Evolutionary conservation across 2,329 filamentous ascomycete genomes (phyloP), one percentile per base, ranked within the genome.

Genomic region (Epichloe scottii): DNA sequence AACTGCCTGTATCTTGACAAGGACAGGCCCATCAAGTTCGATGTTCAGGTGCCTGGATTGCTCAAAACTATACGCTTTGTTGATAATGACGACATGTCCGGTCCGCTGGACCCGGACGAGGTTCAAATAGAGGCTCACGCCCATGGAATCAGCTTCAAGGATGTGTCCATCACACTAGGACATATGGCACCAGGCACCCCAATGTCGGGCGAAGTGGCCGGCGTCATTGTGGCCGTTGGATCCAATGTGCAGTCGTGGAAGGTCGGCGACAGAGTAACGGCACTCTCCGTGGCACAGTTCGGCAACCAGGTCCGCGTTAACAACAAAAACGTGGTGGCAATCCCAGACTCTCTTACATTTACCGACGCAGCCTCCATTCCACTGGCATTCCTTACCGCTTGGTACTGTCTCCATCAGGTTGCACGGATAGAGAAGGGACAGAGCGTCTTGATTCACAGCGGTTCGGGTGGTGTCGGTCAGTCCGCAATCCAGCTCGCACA

Each of bases 361-460:
- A 8, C 11, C 4, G n/a, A 21, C n/a, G 39, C 39, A 42, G 39
- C 39, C 11, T 42, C 39, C 5, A 17, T 42, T 42, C 39, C 39
- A 10, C n/a, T 42, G 14, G 39, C 19, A 5, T 21, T 11, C 4
- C 5, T 21, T 11, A 42, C 39, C 39, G 39, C 39, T 12, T 42
- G 17, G 10, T 17, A 17, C 11, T 14, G 6, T 14, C 39, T 42
- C n/a, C 11, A 19, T 21, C 11, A 17, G 11, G 11, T 42, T 5
- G 39, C 39, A 42, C 15, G 17, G 17, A 11, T 42, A 17, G 11
- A 42, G 39, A 17, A 11, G 11, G 39, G 19, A 2, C n/a, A 73
- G 51, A 65, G 54, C 4, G 61, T 72, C 10, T 59, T 72, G 4
- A 66, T 72, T 26, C 68, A 71, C 49, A 62, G 62, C 0, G 69